Base-by-base conservation (phyloP, 176 grass and related monocot genomes). In the Elymus sibiricus region DNA sequence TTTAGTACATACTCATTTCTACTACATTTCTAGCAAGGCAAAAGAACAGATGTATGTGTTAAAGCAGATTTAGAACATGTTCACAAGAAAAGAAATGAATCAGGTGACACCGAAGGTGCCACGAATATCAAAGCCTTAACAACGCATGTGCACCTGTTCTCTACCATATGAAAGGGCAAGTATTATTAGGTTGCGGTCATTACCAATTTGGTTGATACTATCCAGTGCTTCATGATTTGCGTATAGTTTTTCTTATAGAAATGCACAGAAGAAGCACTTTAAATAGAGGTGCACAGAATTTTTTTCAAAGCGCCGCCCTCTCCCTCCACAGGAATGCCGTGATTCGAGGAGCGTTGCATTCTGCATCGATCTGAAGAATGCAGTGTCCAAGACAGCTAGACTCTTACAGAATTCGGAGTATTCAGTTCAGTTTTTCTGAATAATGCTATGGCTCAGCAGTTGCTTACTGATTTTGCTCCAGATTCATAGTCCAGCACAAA, bases 221-320 rank as follows among this genome's bases (percentile, higher is more conserved):
- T 56, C 1, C 19, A 42, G 11, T 72, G 42, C 39, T 88, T 74
- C 37, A 37, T 74, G 40, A 64, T 40, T 11, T 63, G 53, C 56
- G 79, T 39, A 29, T 39, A 29, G 53, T 75, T 74, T 74, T 49
- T 78, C 9, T 71, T 78, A 25, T 55, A 61, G 79, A 56, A 86
- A 55, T 64, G 55, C 88, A 79, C 21, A 86, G 11, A 37, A 37
- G 35, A 37, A 40, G 27, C 44, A 80, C 19, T 46, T 37, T 60
- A 38, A 31, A 47, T 7, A 47, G 37, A 60, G 25, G 64, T 29
- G n/a, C n/a, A n/a, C n/a, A n/a, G 32, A 9, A 34, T 35, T 87
- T 73, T 39, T 35, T 43, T 80, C 80, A 87, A 66, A 74, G 58
- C n/a, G n/a, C n/a, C n/a, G n/a, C n/a, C n/a, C n/a, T n/a, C n/a